Base-by-base conservation (phyloP, 768 basidiomycete genomes). In the Leccinellum luteum region DNA sequence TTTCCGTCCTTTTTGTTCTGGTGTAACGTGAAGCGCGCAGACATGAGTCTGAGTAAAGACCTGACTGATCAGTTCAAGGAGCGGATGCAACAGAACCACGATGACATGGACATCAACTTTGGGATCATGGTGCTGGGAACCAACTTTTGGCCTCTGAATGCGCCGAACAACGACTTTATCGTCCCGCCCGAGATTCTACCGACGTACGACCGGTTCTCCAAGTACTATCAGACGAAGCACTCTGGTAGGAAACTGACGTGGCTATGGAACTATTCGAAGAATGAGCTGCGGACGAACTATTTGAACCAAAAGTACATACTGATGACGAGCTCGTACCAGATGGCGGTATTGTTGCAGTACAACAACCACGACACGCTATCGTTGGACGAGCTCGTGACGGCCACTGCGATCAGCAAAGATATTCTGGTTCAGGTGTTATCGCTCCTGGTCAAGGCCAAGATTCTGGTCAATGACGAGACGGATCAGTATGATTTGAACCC, bases 261-360 rank as follows among this genome's bases (percentile, higher is more conserved):
- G 96, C 76, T 98, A 10, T 99, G 97, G 97, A 96, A 98, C 68
- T 92, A 95, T 72, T 94, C 88, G 55, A 96, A 96, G 78, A 95
- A 95, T 75, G 97, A 99, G 71, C 82, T 99, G 6, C 85, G 89
- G 55, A 95, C 95, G 61, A 94, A 90, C 68, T 94, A 97, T 74
- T 80, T 92, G 54, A 88, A 87, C 67, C 93, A 94, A 74, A 97
- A 94, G 74, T 98, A 98, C 77, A 94, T 96, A 65, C 77, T 98
- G 69, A 92, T 94, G 87, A 93, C 92, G 31, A 94, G 91, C 65
- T 85, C 94, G 9, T 98, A 90, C 75, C 97, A 99, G 74, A 92
- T 91, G 83, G 91, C 92, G 10, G 87, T 98, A n/a, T 79, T 98
- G 35, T 72, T 94, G 58, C 94, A 94, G 69, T 99, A 93, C 79